Evolutionary conservation across 1,284 basidiomycete genomes (phyloP), one percentile per base, ranked within the genome.

Genomic region (Puccinia brachypodii): DNA sequence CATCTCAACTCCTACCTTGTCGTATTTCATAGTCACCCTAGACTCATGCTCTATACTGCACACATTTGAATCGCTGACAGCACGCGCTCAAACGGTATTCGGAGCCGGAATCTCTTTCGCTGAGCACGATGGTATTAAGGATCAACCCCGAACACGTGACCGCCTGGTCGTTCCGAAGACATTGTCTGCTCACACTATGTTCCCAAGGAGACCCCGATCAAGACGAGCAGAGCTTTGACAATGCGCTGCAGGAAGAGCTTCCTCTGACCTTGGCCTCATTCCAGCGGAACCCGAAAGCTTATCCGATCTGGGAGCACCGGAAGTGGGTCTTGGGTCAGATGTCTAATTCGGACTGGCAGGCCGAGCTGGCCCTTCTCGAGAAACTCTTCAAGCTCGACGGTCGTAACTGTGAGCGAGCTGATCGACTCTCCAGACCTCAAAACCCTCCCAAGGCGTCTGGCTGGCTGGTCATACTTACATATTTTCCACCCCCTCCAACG

Each of bases 281-380:
- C 66, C 92, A 92, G 85, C 88, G 90, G 13, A 91, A 95, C 85
- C 95, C 95, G 9, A 98, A 98, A 86, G 92, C 96, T 16, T 98
- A 98, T 86, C 94, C 93, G 91, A 94, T 97, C 83, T 98, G 95
- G 96, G 96, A 95, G 85, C 95, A 98, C 85, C 91, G 95, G 44
- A 89, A 92, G 84, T 98, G 96, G 96, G 95, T 94, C 85, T 90
- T 98, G 3, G 92, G 93, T 86, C 90, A 92, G 76, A 89, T 96
- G 22, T 88, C 89, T 68, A 92, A 91, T 0, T 94, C 92, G 0
- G 88, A 88, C 79, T 97, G 96, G 96, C 90, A 91, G 68, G 91
- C 89, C 83, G 95, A 98, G 86, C 87, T 98, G 44, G 90, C 89
- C 84, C 90, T 96, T 19, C 92, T 94, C 6, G 94, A 97, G 87